phyloP scores from a whole-genome alignment of 2,329 filamentous ascomycete species.

The Penicillium sp. region DNA sequence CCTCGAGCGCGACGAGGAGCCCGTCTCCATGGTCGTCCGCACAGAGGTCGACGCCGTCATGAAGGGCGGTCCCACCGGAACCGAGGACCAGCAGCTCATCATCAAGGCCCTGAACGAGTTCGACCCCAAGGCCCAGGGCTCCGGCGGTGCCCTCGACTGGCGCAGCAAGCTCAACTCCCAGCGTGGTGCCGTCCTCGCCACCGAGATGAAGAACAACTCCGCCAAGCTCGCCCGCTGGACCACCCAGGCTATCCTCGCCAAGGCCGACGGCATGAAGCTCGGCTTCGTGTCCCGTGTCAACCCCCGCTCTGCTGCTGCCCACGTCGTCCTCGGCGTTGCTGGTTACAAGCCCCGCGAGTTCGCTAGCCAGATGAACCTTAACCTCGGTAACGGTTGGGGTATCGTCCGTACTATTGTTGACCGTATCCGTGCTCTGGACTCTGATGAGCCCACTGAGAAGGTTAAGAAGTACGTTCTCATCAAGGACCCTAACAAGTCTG shows the following conservation, averaged over 20 bases:
- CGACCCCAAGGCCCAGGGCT: slow-evolving; percentile 94
- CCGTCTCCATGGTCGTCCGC: slow-evolving; percentile 87
- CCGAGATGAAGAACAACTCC: slow-evolving; percentile 99
- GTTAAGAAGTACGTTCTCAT: slow-evolving; percentile 56
- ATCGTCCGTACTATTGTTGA: slow-evolving; percentile 98
- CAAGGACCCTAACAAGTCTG: slow-evolving; percentile 95
- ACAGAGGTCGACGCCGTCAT: slow-evolving; percentile 94
- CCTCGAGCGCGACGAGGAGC: slow-evolving; percentile 85
- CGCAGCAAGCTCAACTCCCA: slow-evolving; percentile 89
- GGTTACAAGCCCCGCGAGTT: slow-evolving; percentile 99
- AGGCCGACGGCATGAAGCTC: slow-evolving; percentile 98
- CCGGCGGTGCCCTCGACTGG: slow-evolving; percentile 95
- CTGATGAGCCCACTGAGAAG: slow-evolving; percentile 44
- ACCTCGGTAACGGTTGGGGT: slow-evolving; percentile 95
- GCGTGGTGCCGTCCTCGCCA: slow-evolving; percentile 94
- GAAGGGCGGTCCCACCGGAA: slow-evolving; percentile 81
- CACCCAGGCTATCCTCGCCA: slow-evolving; percentile 91
- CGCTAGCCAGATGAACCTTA: slow-evolving; percentile 95
- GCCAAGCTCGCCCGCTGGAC: slow-evolving; percentile 99
- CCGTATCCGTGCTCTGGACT: slow-evolving; percentile 56
- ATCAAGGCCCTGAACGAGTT: slow-evolving; percentile 99
- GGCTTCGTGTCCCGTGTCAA: slow-evolving; percentile 95
- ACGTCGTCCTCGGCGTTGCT: slow-evolving; percentile 91
- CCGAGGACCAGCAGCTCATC: slow-evolving; percentile 86
- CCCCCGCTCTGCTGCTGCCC: slow-evolving; percentile 87